Conservation (phyloP, 106 monocot genomes). For the Cymbidium sinense region DNA sequence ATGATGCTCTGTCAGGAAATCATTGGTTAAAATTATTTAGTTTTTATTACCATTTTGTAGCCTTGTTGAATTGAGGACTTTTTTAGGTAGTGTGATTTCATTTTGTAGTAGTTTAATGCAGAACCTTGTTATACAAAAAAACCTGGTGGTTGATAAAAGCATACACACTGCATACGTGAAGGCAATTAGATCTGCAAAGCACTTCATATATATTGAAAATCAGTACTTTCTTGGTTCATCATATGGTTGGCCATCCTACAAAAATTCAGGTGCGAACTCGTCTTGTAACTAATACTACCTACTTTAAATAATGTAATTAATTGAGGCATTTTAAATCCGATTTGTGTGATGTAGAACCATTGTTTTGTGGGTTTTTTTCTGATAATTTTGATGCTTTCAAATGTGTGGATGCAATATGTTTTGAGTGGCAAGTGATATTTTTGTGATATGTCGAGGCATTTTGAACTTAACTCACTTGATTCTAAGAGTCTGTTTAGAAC, state of each 20-base stretch:
- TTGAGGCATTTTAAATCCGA: too few species aligned
- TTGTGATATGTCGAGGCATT: too few species aligned
- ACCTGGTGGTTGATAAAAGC: slow-evolving; percentile 83
- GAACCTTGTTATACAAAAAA: slow-evolving; percentile 83
- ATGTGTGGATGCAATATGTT: too few species aligned
- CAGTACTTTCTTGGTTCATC: slow-evolving; percentile 98
- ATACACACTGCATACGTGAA: slow-evolving; percentile 91
- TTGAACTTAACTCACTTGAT: too few species aligned
- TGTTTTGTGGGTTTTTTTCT: too few species aligned
- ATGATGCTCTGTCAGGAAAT: background rate
- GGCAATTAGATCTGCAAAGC: slow-evolving; percentile 92
- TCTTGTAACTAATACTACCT: slow-evolving; percentile 4
- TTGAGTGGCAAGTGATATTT: too few species aligned
- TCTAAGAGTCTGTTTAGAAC: too few species aligned
- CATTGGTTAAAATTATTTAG: background rate
- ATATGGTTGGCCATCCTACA: slow-evolving; percentile 83
- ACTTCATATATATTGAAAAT: slow-evolving; percentile 97
- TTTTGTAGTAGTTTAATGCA: slow-evolving; percentile 29
- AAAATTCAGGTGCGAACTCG: slow-evolving; percentile 48
- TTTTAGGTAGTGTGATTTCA: background rate
- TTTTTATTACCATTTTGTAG: background rate
- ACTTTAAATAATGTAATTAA: background rate
- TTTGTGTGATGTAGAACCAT: too few species aligned
- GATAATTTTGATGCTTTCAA: too few species aligned
- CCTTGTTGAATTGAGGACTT: background rate